phyloP scores from a whole-genome alignment of 331 rosid species.

The Dryas integrifolia region DNA sequence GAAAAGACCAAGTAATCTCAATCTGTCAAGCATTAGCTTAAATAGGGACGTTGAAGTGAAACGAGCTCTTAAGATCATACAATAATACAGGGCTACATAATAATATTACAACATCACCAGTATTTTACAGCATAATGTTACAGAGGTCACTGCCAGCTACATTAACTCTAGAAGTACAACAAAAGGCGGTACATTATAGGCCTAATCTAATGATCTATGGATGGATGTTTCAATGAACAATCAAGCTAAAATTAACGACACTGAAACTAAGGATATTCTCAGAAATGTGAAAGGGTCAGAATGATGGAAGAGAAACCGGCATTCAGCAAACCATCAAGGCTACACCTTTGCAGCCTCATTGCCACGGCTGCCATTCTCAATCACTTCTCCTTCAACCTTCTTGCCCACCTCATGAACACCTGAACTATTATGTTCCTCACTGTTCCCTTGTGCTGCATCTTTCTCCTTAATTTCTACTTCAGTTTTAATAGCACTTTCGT shows the following conservation, averaged over 20 bases:
- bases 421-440: conserved; percentile 36
- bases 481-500: conserved; percentile 26
- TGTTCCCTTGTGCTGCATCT: conserved; percentile 39
- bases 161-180: conserved; percentile 43
- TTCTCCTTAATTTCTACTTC: conserved; percentile 50
- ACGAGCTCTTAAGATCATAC: conserved; percentile 23
- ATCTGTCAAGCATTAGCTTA: background rate
- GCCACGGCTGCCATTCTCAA: conserved; percentile 47
- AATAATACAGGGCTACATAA: conserved; percentile 36
- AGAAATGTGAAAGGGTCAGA: conserved; percentile 55
- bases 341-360: conserved; percentile 38
- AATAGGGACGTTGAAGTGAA: conserved; percentile 10
- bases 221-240: conserved; percentile 57
- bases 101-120: conserved; percentile 50
- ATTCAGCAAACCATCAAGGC: conserved; percentile 30
- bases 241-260: conserved; percentile 55
- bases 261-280: conserved; percentile 46
- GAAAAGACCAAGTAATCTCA: background rate
- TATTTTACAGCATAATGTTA: conserved; percentile 51
- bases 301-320: conserved; percentile 34
- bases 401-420: conserved; percentile 39
- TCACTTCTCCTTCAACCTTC: conserved; percentile 44
- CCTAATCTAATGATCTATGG: conserved; percentile 57
- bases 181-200: conserved; percentile 50
- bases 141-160: conserved; percentile 47